A percentile compares a stretch with the other conserved stretches of the same genome.
Conservation (phyloP, 2,329 filamentous ascomycete species). For the Westerdykella aurantiaca region DNA sequence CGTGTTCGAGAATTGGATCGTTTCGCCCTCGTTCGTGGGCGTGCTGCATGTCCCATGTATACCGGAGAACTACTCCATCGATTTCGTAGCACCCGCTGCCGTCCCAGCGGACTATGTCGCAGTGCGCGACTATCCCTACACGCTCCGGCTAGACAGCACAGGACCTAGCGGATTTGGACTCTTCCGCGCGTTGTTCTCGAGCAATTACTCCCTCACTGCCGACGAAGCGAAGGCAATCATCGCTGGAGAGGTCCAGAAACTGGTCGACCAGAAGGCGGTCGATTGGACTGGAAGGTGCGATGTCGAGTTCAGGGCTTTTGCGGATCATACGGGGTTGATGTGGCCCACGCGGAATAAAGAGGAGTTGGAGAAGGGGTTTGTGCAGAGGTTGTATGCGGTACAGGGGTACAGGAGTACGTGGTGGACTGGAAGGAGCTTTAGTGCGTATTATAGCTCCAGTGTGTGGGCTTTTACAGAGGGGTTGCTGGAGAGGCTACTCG, state of each 20-base stretch:
- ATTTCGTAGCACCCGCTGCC: constrained; percentile 5
- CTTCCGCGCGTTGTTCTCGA: constrained; percentile 14
- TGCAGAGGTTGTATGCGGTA: constrained; percentile 15
- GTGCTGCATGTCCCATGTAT: constrained; percentile 15
- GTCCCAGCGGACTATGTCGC: constrained; percentile 12
- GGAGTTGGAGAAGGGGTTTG: constrained; percentile 11
- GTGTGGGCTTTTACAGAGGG: constrained; percentile 19
- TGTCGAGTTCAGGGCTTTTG: constrained; percentile 7
- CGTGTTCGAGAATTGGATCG: constrained; percentile 9
- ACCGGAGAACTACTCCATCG: constrained; percentile 13
- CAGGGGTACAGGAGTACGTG: constrained; percentile 17
- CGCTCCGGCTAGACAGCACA: constrained; percentile 14
- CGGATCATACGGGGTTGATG: constrained; percentile 13
- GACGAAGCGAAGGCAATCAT: constrained; percentile 7
- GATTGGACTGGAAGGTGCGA: constrained; percentile 6
- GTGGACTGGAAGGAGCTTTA: constrained; percentile 16
- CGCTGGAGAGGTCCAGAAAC: constrained; percentile 2
- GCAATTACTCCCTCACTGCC: constrained; percentile 9
- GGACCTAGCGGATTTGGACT: constrained; percentile 10
- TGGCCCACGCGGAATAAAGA: constrained; percentile 6
- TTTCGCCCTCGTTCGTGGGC: constrained; percentile 10
- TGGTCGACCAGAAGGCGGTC: constrained; percentile 7
- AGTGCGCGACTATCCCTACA: constrained; percentile 14
- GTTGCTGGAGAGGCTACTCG: constrained; percentile 11
- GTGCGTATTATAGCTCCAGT: constrained; percentile 13